Evolutionary conservation across 2,329 filamentous ascomycete genomes (phyloP).

Genomic region (Aspergillus brunneoviolaceus): DNA sequence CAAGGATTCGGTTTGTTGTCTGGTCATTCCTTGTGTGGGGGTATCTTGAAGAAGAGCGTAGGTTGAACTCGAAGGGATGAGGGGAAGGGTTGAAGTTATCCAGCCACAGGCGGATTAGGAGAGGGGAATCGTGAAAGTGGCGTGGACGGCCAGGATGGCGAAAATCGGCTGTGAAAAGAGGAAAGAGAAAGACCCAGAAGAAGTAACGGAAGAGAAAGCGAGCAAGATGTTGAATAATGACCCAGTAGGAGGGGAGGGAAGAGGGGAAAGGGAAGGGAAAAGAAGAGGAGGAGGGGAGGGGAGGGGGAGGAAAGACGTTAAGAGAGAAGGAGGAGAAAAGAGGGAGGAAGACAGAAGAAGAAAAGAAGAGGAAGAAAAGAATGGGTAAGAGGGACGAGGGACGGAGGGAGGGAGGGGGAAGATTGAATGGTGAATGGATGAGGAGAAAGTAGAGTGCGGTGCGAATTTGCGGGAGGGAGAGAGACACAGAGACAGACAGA

Average conservation of each 20-base stretch:
- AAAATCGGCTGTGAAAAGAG: conserved; percentile 19
- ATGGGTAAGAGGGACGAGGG: conserved; percentile 14
- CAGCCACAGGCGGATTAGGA: conserved; percentile 42
- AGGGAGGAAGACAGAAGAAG: conserved; percentile 21
- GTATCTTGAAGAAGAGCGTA: conserved; percentile 17
- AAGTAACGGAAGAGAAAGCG: conserved; percentile 21
- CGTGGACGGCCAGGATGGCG: conserved; percentile 11
- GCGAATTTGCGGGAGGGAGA: conserved; percentile 11
- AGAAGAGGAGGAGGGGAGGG: background rate
- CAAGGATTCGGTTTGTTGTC: conserved; percentile 40
- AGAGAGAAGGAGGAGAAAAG: conserved; percentile 20
- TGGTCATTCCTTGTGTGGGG: conserved; percentile 46
- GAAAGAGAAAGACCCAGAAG: conserved; percentile 24
- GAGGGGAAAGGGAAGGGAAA: conserved; percentile 1
- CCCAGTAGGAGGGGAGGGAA: conserved; percentile 1
- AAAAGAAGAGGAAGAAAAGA: conserved; percentile 14
- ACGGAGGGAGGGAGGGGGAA: conserved; percentile 15
- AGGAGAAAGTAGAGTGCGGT: conserved; percentile 18
- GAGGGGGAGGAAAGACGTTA: background rate
- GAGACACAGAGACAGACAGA: background rate
- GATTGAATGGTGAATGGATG: conserved; percentile 19
- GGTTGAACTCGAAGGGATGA: conserved; percentile 19
- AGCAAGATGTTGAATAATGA: conserved; percentile 23
- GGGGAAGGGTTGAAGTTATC: conserved; percentile 27
- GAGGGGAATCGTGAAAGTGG: conserved; percentile 13